phyloP scores from a whole-genome alignment of 2,329 filamentous ascomycete species.

The Colletotrichum destructivum region DNA sequence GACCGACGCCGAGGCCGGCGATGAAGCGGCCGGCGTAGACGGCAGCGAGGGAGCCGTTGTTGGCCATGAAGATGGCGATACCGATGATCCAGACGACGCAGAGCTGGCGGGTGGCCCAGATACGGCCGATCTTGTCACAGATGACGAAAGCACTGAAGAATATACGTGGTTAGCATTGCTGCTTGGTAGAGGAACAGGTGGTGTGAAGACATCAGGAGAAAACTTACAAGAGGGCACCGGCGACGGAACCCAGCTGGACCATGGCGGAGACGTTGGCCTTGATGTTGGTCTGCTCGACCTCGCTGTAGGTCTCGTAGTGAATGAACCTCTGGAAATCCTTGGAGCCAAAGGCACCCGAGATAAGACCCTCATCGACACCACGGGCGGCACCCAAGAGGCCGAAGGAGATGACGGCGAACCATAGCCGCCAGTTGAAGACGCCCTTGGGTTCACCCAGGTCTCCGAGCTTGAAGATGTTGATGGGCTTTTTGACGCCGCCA shows the following conservation, averaged over 20 bases:
- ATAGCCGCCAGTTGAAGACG: constrained; percentile 83
- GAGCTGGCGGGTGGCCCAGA: constrained; percentile 73
- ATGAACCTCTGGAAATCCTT: constrained; percentile 74
- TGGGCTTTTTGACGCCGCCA: constrained; percentile 67
- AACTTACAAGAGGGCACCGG: constrained; percentile 72
- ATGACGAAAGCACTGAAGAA: constrained; percentile 67
- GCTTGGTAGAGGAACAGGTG: background rate
- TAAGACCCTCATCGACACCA: constrained; percentile 86
- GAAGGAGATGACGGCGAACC: constrained; percentile 82
- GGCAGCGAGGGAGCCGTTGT: constrained; percentile 66
- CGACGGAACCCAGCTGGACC: constrained; percentile 85
- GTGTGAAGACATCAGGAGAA: too few species aligned
- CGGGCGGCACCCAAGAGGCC: constrained; percentile 83
- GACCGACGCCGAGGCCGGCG: constrained; percentile 76
- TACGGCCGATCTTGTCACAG: constrained; percentile 73
- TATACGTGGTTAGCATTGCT: constrained; percentile 10
- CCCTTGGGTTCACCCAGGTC: constrained; percentile 77
- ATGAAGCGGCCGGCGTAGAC: constrained; percentile 79
- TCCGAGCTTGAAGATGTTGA: constrained; percentile 76
- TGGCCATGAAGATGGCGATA: constrained; percentile 72
- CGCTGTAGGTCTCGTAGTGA: constrained; percentile 67
- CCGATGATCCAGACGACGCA: constrained; percentile 72
- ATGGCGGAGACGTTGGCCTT: constrained; percentile 85
- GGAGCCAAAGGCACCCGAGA: constrained; percentile 79
- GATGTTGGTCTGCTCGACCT: constrained; percentile 74